These are phyloP conservation scores for Penicillium polonicum DNA, from an alignment of 2,329 filamentous ascomycete species.

Conservation along the genomic window DNA sequence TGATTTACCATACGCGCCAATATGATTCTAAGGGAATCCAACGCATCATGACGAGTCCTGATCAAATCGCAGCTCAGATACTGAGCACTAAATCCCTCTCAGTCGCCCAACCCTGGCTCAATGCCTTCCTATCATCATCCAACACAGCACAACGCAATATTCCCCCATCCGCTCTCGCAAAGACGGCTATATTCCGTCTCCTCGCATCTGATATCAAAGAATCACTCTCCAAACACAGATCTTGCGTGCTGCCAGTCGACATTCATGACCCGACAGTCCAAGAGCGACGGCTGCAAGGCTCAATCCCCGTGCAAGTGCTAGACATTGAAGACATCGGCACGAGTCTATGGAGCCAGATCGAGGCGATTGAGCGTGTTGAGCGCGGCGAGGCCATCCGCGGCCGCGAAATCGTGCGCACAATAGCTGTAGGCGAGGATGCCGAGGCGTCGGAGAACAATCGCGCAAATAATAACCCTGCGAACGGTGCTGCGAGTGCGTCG, in stretches of 20 bases:
- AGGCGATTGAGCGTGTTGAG: slow-evolving; percentile 61
- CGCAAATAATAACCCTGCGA: slow-evolving; percentile 10
- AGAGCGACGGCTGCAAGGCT: slow-evolving; percentile 57
- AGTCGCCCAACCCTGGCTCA: slow-evolving; percentile 63
- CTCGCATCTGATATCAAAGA: slow-evolving; percentile 73
- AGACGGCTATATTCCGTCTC: slow-evolving; percentile 77
- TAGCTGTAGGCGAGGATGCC: slow-evolving; percentile 52
- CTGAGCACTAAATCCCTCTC: slow-evolving; percentile 55
- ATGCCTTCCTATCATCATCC: slow-evolving; percentile 57
- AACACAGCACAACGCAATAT: slow-evolving; percentile 54
- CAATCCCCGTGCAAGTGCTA: slow-evolving; percentile 76
- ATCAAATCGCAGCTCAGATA: slow-evolving; percentile 53
- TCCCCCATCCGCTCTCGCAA: slow-evolving; percentile 68
- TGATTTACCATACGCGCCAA: not conserved
- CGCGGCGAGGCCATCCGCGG: slow-evolving; percentile 58
- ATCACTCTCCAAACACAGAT: slow-evolving; percentile 51
- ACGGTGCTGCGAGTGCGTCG: slow-evolving; percentile 10
- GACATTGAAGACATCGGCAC: slow-evolving; percentile 80
- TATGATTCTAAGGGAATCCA: not conserved
- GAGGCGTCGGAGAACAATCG: slow-evolving; percentile 34
- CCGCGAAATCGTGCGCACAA: slow-evolving; percentile 75
- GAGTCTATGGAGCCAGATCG: slow-evolving; percentile 83
- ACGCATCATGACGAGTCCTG: slow-evolving; percentile 27
- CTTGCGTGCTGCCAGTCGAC: slow-evolving; percentile 55
- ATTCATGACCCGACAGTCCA: slow-evolving; percentile 55